Evolutionary conservation across 371 early-diverging fungal genomes (phyloP).

Genomic region (Mortierella sp.): DNA sequence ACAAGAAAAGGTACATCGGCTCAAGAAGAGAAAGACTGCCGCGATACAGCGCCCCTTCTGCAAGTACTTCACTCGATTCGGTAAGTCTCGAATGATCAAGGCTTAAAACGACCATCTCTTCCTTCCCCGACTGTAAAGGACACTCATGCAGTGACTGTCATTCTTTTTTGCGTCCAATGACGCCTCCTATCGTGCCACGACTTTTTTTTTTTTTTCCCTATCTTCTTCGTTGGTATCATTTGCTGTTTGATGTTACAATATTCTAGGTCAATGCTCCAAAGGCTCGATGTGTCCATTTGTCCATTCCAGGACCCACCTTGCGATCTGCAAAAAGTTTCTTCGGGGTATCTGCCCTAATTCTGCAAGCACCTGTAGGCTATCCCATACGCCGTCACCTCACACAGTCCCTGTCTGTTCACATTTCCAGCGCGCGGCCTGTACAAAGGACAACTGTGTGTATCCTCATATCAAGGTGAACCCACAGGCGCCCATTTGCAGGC

Average conservation of each 20-base stretch:
- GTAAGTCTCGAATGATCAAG: conserved; percentile 22
- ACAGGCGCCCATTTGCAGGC: conserved; percentile 64
- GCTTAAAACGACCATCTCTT: too few species aligned
- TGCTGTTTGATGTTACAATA: background rate
- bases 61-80: conserved; percentile 44
- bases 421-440: conserved; percentile 64
- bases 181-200: background rate
- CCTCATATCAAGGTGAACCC: conserved; percentile 63
- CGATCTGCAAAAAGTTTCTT: conserved; percentile 66
- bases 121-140: too few species aligned
- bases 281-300: conserved; percentile 53
- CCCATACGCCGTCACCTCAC: conserved; percentile 60
- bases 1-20: conserved; percentile 5
- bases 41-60: conserved; percentile 26
- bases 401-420: conserved; percentile 65
- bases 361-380: conserved; percentile 55
- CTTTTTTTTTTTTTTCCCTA: background rate
- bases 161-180: background rate
- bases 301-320: conserved; percentile 62
- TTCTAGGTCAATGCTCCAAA: conserved; percentile 55
- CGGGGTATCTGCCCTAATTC: conserved; percentile 56
- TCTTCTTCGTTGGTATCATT: conserved; percentile 4
- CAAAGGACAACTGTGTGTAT: conserved; percentile 59
- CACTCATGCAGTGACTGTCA: background rate
- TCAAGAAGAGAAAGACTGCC: conserved; percentile 12